Evolutionary conservation across 2,329 filamentous ascomycete genomes (phyloP).

Genomic region (Xylariaceae sp.): DNA sequence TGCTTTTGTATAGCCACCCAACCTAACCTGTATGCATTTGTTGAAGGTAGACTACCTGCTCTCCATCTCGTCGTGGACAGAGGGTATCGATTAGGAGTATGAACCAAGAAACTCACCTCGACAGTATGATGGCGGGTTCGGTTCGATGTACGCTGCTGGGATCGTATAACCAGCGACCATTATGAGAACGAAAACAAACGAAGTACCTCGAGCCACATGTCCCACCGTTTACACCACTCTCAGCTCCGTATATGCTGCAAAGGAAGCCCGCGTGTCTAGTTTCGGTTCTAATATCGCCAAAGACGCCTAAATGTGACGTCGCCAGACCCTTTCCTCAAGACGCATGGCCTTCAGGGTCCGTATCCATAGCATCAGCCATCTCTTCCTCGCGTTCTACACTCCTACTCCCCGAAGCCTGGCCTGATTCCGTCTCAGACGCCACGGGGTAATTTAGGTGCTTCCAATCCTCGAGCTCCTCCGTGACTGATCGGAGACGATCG

Average conservation of each 20-base stretch:
- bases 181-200: neutral
- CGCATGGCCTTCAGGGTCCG: conserved; percentile 11
- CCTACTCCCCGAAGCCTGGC: conserved; percentile 31
- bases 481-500: conserved; percentile 82
- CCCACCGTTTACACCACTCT: neutral
- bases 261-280: neutral
- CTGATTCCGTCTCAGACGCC: conserved; percentile 14
- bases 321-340: conserved; percentile 3
- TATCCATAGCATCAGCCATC: conserved; percentile 19
- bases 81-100: neutral
- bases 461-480: conserved; percentile 93
- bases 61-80: neutral
- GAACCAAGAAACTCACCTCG: neutral
- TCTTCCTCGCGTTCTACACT: conserved; percentile 30
- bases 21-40: no score
- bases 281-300: neutral
- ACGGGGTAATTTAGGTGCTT: conserved; percentile 71
- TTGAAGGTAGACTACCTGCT: neutral
- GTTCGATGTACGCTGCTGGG: neutral
- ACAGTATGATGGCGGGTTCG: neutral
- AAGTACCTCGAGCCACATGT: neutral
- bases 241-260: neutral
- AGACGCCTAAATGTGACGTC: neutral
- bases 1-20: no score
- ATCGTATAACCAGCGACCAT: neutral